Conservation (phyloP, 1,284 basidiomycete genomes). For the Ustilago curta region DNA sequence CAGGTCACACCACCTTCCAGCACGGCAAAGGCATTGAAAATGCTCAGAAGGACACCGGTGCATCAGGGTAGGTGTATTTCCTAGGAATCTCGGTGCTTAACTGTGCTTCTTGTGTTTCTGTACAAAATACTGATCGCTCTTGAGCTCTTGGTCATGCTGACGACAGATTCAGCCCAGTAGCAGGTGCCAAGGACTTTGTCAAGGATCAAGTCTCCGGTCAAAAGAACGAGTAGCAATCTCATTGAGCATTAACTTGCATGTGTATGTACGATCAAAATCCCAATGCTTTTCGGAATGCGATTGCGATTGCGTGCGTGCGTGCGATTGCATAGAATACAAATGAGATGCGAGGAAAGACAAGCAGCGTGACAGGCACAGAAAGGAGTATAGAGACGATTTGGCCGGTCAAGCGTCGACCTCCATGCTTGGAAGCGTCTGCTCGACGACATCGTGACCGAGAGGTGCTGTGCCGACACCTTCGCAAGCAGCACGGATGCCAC, state of each 20-base stretch:
- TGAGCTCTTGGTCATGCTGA: background rate
- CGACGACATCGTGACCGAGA: conserved; percentile 7
- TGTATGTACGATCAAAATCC: too few species aligned
- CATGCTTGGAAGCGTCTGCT: conserved; percentile 18
- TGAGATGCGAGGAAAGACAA: background rate
- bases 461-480: conserved; percentile 49
- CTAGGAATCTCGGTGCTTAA: too few species aligned
- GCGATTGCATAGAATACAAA: conserved; percentile 4
- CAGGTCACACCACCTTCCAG: conserved; percentile 32
- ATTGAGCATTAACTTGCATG: too few species aligned
- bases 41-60: conserved; percentile 30
- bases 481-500: conserved; percentile 52
- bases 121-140: background rate
- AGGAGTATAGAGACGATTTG: conserved; percentile 3
- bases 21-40: conserved; percentile 34
- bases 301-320: background rate
- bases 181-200: conserved; percentile 42
- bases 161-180: conserved; percentile 18
- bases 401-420: conserved; percentile 25
- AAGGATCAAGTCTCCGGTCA: conserved; percentile 20
- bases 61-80: conserved; percentile 21
- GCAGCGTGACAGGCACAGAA: background rate
- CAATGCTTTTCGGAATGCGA: background rate
- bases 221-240: conserved; percentile 3
- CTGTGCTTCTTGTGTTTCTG: background rate